These are phyloP conservation scores for Calonectria pseudoreteaudii DNA, from an alignment of 2,329 filamentous ascomycete species.

Conservation along the genomic window DNA sequence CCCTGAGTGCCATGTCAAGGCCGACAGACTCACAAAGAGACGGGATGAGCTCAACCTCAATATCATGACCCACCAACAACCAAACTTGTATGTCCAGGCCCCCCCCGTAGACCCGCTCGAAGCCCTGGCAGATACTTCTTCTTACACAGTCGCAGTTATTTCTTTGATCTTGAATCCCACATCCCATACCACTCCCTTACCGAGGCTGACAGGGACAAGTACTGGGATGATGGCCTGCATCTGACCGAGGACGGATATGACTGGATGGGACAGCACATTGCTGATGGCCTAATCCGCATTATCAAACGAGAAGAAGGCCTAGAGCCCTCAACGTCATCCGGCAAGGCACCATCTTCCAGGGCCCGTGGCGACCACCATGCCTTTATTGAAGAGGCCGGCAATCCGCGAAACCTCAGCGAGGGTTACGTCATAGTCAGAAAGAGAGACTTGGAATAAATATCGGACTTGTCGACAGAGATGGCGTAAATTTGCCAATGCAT, in stretches of 20 bases:
- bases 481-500: constrained; percentile 31
- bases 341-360: background rate
- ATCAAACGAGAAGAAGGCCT: constrained; percentile 49
- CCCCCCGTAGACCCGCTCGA: background rate
- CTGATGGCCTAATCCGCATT: constrained; percentile 62
- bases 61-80: constrained; percentile 62
- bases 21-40: constrained; percentile 44
- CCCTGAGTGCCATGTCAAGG: constrained; percentile 59
- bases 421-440: constrained; percentile 67
- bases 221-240: constrained; percentile 74
- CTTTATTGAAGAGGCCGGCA: constrained; percentile 64
- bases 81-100: constrained; percentile 62
- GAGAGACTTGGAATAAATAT: constrained; percentile 61
- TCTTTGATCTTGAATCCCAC: constrained; percentile 66
- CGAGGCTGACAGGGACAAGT: constrained; percentile 56
- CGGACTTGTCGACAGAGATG: constrained; percentile 25
- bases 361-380: constrained; percentile 27
- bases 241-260: constrained; percentile 70
- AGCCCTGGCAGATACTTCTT: background rate
- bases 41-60: constrained; percentile 62
- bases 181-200: constrained; percentile 66
- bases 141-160: constrained; percentile 56
- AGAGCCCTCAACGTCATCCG: constrained; percentile 21
- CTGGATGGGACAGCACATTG: constrained; percentile 70
- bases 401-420: constrained; percentile 58